Evolutionary conservation across 2,329 filamentous ascomycete genomes (phyloP).

Genomic region (Fusarium nematophilum): DNA sequence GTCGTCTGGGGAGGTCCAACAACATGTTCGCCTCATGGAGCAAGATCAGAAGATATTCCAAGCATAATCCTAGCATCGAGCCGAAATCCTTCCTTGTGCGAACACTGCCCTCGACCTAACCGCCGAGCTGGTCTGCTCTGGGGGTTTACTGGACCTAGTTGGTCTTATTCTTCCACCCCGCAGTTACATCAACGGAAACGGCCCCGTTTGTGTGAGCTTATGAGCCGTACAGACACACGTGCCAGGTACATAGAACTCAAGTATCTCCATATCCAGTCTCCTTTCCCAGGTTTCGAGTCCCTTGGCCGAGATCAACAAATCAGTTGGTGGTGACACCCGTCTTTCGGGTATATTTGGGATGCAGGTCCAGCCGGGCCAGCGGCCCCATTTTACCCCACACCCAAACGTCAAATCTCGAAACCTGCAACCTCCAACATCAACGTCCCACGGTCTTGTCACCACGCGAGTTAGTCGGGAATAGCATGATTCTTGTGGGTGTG

Average conservation of each 20-base stretch:
- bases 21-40: constrained; percentile 1
- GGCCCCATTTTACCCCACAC: constrained; percentile 29
- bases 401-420: constrained; percentile 26
- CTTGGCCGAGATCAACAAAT: neutral
- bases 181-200: constrained; percentile 10
- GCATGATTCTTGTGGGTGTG: constrained; percentile 1
- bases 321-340: constrained; percentile 10
- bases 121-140: neutral
- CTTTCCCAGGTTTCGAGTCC: no score
- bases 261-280: constrained; percentile 8
- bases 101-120: constrained; percentile 2
- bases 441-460: neutral
- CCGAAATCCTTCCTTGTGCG: constrained; percentile 7
- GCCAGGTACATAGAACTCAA: neutral
- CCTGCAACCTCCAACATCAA: constrained; percentile 2
- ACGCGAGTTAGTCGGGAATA: neutral
- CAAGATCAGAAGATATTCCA: constrained; percentile 8
- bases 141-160: no score
- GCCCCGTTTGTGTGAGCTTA: neutral
- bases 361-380: constrained; percentile 19
- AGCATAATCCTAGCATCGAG: constrained; percentile 13
- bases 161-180: neutral
- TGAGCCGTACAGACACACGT: constrained; percentile 12
- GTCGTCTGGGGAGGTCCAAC: no score
- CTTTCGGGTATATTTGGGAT: constrained; percentile 3